Conservation (phyloP, 495 filamentous ascomycete species). For the Penicillium salamii region DNA sequence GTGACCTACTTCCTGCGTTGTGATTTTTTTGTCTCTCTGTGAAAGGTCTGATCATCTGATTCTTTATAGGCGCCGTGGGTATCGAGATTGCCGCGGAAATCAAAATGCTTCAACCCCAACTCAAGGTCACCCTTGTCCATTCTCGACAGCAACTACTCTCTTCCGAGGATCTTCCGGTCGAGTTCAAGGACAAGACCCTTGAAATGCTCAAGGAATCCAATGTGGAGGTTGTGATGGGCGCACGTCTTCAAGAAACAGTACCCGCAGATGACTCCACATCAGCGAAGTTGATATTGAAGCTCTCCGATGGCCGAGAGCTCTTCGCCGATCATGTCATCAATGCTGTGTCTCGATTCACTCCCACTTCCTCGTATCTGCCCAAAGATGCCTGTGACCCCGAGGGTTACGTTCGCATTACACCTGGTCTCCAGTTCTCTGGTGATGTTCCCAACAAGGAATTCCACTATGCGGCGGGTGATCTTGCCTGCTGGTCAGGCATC, state of each 20-base stretch:
- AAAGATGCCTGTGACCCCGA: constrained; percentile 40
- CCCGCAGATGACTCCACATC: constrained; percentile 28
- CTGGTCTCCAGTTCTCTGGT: constrained; percentile 34
- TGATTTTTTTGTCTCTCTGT: constrained; percentile 10
- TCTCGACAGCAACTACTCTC: constrained; percentile 56
- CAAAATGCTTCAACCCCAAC: constrained; percentile 45
- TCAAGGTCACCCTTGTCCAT: constrained; percentile 56
- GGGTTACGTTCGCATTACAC: constrained; percentile 47
- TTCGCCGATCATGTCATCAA: constrained; percentile 50
- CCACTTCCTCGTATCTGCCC: constrained; percentile 51
- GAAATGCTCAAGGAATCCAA: constrained; percentile 44
- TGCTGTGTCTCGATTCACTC: constrained; percentile 48
- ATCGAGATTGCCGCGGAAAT: constrained; percentile 63
- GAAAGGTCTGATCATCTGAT: background rate
- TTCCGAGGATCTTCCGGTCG: constrained; percentile 55
- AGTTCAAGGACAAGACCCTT: constrained; percentile 50
- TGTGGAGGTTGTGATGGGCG: constrained; percentile 36
- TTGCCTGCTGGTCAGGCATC: constrained; percentile 3
- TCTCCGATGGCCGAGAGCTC: constrained; percentile 49
- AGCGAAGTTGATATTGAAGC: constrained; percentile 33
- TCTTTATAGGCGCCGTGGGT: constrained; percentile 52
- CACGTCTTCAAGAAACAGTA: constrained; percentile 2
- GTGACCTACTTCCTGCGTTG: background rate
- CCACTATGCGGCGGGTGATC: constrained; percentile 48
- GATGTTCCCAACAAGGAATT: constrained; percentile 35